Percentiles rank a stretch among this genome's conserved stretches.
phyloP scores from a whole-genome alignment of 1,139 yeast genomes.

The Candida anutae region DNA sequence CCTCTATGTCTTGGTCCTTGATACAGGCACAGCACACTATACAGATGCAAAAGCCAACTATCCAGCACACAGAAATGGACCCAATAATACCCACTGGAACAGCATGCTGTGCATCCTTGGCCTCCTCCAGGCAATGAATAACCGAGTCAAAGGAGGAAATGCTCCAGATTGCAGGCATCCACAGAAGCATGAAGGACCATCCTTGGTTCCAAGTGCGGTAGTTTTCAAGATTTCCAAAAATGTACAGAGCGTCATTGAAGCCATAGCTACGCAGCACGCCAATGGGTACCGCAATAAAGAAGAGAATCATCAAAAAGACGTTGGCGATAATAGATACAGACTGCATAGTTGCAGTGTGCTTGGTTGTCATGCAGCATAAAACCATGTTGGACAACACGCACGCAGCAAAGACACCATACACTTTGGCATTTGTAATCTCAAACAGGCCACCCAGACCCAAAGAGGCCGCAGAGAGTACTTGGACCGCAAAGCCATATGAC shows the following conservation, averaged over 20 bases:
- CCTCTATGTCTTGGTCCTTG: conserved; percentile 37
- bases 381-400: conserved; percentile 19
- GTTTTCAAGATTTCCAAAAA: conserved; percentile 49
- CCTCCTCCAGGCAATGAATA: conserved; percentile 26
- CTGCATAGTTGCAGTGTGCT: conserved; percentile 49
- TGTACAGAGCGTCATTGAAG: conserved; percentile 29
- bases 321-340: conserved; percentile 52
- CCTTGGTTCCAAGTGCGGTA: conserved; percentile 54
- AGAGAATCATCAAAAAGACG: conserved; percentile 45
- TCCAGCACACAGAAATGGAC: conserved; percentile 50
- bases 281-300: conserved; percentile 60
- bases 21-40: conserved; percentile 49
- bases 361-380: conserved; percentile 26
- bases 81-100: conserved; percentile 29
- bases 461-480: conserved; percentile 27
- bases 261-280: conserved; percentile 26
- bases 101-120: conserved; percentile 17
- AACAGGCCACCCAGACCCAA: conserved; percentile 25
- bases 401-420: conserved; percentile 32
- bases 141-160: conserved; percentile 27
- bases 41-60: conserved; percentile 52
- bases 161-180: conserved; percentile 28
- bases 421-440: conserved; percentile 21
- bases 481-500: conserved; percentile 30
- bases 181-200: conserved; percentile 38